phyloP scores from a whole-genome alignment of 148 eudicot genomes.

The Heliamphora exappendiculata region DNA sequence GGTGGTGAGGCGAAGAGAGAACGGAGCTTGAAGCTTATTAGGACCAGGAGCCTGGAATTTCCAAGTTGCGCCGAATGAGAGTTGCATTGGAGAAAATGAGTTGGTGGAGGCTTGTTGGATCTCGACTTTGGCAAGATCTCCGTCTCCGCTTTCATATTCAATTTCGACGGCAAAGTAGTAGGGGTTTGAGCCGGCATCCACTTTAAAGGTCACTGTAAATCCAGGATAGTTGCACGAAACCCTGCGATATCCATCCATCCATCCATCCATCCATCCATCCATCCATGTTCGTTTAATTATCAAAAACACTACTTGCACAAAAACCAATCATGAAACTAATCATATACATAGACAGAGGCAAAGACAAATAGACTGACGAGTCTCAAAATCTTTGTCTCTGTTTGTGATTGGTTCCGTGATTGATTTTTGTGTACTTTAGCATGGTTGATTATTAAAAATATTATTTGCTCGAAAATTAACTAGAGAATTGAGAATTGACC shows the following conservation, averaged over 20 bases:
- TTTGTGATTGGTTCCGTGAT: no score
- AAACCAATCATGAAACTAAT: no score
- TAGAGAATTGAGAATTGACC: no score
- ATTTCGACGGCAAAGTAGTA: constrained; percentile 41
- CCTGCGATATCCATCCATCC: no score
- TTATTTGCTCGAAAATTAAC: no score
- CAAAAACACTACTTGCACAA: no score
- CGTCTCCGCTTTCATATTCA: constrained; percentile 47
- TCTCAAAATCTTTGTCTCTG: no score
- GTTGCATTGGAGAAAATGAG: constrained; percentile 24
- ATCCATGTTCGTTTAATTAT: no score
- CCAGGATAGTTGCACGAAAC: constrained; percentile 50
- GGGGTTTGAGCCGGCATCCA: constrained; percentile 49
- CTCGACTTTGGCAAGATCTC: constrained; percentile 34
- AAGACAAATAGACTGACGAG: no score
- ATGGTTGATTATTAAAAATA: no score
- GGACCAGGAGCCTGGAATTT: constrained; percentile 21
- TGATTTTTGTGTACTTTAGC: no score
- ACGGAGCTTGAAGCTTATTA: constrained; percentile 42
- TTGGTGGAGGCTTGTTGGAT: constrained; percentile 19
- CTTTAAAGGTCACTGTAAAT: constrained; percentile 29
- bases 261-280: not conserved
- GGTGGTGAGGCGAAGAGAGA: constrained; percentile 45
- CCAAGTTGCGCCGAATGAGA: constrained; percentile 57
- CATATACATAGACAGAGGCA: no score